Evolutionary conservation across 1,139 yeast species (phyloP).

Genomic region (Geotrichum phurueaensis): DNA sequence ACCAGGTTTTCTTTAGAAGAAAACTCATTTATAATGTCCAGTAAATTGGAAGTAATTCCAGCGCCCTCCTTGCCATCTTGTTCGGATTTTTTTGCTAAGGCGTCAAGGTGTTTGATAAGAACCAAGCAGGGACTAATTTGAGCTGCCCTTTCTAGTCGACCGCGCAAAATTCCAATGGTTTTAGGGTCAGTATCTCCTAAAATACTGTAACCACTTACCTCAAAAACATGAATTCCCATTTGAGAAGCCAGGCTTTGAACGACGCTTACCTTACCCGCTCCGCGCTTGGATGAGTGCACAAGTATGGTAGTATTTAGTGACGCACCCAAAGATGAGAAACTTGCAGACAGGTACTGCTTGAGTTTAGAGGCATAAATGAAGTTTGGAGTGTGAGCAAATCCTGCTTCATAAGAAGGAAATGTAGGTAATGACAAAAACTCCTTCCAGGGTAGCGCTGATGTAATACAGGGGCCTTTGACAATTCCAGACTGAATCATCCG

Average conservation of each 20-base stretch:
- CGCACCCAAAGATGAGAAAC: constrained; percentile 33
- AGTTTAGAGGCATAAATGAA: constrained; percentile 49
- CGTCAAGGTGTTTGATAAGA: constrained; percentile 68
- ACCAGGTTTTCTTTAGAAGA: constrained; percentile 42
- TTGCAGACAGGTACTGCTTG: constrained; percentile 34
- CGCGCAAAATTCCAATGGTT: constrained; percentile 70
- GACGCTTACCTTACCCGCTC: constrained; percentile 71
- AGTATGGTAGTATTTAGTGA: constrained; percentile 57
- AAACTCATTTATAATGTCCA: constrained; percentile 54
- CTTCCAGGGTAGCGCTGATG: constrained; percentile 47
- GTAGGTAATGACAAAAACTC: constrained; percentile 41
- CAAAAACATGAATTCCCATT: constrained; percentile 63
- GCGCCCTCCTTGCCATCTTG: constrained; percentile 52
- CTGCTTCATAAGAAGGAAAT: constrained; percentile 34
- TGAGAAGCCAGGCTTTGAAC: constrained; percentile 51
- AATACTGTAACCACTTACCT: constrained; percentile 57
- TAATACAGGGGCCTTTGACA: constrained; percentile 37
- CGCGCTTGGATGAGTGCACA: constrained; percentile 63
- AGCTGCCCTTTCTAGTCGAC: constrained; percentile 61
- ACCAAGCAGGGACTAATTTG: constrained; percentile 46
- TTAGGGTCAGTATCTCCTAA: constrained; percentile 64
- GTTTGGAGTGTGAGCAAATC: constrained; percentile 37
- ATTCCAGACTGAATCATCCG: constrained; percentile 63
- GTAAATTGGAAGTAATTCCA: constrained; percentile 54
- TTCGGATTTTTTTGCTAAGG: constrained; percentile 62